Evolutionary conservation across 2,329 filamentous ascomycete species (phyloP).

Genomic region (Fusarium nematophilum): DNA sequence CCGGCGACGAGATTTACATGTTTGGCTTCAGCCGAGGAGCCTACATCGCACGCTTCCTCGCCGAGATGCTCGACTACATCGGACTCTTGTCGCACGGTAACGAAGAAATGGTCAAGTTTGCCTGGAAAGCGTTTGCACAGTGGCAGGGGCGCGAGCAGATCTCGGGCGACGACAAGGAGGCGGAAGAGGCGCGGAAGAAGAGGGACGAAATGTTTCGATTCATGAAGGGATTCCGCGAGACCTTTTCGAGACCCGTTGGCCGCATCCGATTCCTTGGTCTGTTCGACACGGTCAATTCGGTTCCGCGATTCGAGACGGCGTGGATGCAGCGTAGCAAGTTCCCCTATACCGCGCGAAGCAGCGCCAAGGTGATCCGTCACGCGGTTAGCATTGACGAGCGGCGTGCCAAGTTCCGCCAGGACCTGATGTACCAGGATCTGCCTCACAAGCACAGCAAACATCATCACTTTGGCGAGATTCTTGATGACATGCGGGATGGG

Average conservation of each 20-base stretch:
- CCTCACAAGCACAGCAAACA: conserved; percentile 34
- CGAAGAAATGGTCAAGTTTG: conserved; percentile 86
- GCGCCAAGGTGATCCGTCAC: conserved; percentile 72
- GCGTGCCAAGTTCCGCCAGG: conserved; percentile 77
- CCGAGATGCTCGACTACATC: conserved; percentile 87
- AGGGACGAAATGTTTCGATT: conserved; percentile 74
- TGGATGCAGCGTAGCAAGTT: conserved; percentile 86
- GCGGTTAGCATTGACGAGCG: conserved; percentile 78
- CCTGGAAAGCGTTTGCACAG: conserved; percentile 83
- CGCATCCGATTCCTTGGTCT: conserved; percentile 81
- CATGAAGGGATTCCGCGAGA: conserved; percentile 84
- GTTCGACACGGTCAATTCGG: conserved; percentile 86
- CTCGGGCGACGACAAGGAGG: conserved; percentile 55
- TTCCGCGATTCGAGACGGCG: conserved; percentile 78
- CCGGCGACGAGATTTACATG: conserved; percentile 74
- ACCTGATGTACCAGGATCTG: conserved; percentile 69
- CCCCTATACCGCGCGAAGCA: conserved; percentile 71
- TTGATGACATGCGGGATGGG: conserved; percentile 34
- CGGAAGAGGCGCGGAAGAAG: conserved; percentile 53
- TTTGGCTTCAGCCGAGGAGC: conserved; percentile 80
- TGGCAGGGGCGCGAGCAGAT: conserved; percentile 73
- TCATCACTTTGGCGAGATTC: conserved; percentile 39
- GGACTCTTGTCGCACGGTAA: conserved; percentile 84
- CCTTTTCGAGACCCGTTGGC: conserved; percentile 79
- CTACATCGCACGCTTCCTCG: conserved; percentile 79